phyloP scores from a whole-genome alignment of 2,329 filamentous ascomycete genomes.

The Pseudopyrenochaeta lycopersici region DNA sequence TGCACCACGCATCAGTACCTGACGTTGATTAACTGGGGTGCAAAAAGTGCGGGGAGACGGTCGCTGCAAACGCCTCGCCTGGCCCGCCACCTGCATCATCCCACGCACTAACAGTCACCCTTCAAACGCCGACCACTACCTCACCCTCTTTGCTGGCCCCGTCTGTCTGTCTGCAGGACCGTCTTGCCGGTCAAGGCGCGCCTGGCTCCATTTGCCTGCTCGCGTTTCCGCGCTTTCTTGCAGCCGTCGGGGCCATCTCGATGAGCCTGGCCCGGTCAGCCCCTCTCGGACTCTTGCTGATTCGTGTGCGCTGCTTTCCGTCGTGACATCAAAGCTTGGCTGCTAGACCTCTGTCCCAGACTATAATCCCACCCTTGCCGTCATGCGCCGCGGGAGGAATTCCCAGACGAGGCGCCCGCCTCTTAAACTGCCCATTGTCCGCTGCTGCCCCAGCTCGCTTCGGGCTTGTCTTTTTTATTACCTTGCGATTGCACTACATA shows the following conservation, averaged over 20 bases:
- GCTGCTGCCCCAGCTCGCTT: slow-evolving; percentile 32
- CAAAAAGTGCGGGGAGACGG: slow-evolving; percentile 40
- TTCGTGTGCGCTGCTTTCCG: slow-evolving; percentile 24
- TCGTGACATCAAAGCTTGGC: slow-evolving; percentile 47
- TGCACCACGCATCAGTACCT: slow-evolving; percentile 40
- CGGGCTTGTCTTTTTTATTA: slow-evolving; percentile 30
- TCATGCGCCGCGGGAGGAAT: slow-evolving; percentile 42
- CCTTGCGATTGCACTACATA: slow-evolving; percentile 23
- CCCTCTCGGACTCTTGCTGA: slow-evolving; percentile 28
- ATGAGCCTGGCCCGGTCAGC: slow-evolving; percentile 21
- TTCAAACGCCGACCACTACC: slow-evolving; percentile 45
- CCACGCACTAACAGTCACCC: slow-evolving; percentile 39
- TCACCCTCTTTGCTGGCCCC: slow-evolving; percentile 5
- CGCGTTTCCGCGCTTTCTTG: slow-evolving; percentile 28
- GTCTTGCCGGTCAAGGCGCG: slow-evolving; percentile 14
- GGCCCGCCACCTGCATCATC: slow-evolving; percentile 39
- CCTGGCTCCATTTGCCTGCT: slow-evolving; percentile 16
- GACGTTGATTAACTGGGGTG: slow-evolving; percentile 32
- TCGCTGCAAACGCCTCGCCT: slow-evolving; percentile 16
- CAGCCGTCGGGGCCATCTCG: slow-evolving; percentile 19
- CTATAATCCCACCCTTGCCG: slow-evolving; percentile 45
- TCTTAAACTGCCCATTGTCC: slow-evolving; percentile 34
- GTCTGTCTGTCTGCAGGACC: slow-evolving; percentile 8
- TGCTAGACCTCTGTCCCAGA: slow-evolving; percentile 30
- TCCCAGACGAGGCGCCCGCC: slow-evolving; percentile 25